Evolutionary conservation across 805 yeast genomes (phyloP).

Genomic region (Ogataea pignaliae): DNA sequence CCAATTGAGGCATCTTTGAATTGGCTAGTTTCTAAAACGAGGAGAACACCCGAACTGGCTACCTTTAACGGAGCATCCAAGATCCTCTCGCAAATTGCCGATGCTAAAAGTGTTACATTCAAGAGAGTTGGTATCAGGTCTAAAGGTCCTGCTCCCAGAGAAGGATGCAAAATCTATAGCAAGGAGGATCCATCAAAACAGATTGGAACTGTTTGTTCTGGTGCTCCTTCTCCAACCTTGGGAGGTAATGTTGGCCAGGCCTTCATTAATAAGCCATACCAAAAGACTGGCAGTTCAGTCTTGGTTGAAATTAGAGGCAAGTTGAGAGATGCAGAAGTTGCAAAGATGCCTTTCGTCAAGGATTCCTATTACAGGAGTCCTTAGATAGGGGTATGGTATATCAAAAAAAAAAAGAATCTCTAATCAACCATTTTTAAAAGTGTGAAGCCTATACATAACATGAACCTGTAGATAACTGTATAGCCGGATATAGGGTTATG

Average conservation of each 20-base stretch:
- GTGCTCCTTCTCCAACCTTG: slow-evolving; percentile 56
- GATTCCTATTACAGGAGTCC: slow-evolving; percentile 58
- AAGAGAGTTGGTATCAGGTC: slow-evolving; percentile 73
- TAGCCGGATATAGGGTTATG: too few species aligned
- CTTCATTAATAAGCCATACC: slow-evolving; percentile 65
- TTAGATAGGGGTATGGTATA: too few species aligned
- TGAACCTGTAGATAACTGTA: too few species aligned
- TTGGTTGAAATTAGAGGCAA: slow-evolving; percentile 82
- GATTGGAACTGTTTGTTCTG: slow-evolving; percentile 54
- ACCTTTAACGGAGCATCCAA: slow-evolving; percentile 73
- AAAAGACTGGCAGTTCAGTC: slow-evolving; percentile 71
- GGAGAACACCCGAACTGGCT: slow-evolving; percentile 47
- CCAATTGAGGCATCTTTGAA: slow-evolving; percentile 87
- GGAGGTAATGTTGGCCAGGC: slow-evolving; percentile 89
- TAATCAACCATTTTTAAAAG: too few species aligned
- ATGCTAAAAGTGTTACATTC: slow-evolving; percentile 54
- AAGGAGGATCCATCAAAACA: slow-evolving; percentile 48
- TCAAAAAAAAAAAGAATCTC: too few species aligned
- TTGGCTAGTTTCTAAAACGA: slow-evolving; percentile 83
- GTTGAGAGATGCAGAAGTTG: slow-evolving; percentile 66
- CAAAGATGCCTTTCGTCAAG: slow-evolving; percentile 80
- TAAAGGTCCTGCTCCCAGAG: slow-evolving; percentile 91
- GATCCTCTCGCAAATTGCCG: slow-evolving; percentile 61
- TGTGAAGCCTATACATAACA: too few species aligned
- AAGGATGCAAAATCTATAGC: slow-evolving; percentile 58